A percentile compares a stretch with the other conserved stretches of the same genome.
Conservation (phyloP, 331 rosid genomes). For the Pyrus hybrid region DNA sequence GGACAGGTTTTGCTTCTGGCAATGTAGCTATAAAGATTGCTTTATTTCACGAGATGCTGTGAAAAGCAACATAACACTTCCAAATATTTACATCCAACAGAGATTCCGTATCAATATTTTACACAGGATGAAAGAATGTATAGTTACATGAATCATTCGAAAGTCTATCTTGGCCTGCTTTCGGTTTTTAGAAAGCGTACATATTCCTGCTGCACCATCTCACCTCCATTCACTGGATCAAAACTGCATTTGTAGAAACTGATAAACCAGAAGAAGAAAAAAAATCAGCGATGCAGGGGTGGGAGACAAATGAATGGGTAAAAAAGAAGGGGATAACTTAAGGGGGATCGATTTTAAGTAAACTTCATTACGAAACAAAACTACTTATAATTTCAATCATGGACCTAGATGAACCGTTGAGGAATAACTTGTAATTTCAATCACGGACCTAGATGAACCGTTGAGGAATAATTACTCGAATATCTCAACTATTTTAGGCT, state of each 20-base stretch:
- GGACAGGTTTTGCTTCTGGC: not conserved
- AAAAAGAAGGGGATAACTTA: too few relatives aligned
- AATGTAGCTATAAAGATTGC: not conserved
- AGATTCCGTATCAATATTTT: conserved; percentile 25
- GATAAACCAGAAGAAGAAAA: conserved; percentile 11
- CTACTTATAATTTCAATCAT: not conserved
- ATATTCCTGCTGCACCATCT: conserved; percentile 72
- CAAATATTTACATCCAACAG: conserved; percentile 16
- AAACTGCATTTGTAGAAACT: conserved; percentile 81
- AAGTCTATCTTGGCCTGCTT: conserved; percentile 23
- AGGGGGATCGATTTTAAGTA: not conserved
- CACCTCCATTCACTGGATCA: conserved; percentile 75
- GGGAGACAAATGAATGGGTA: not conserved
- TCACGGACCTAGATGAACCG: not conserved
- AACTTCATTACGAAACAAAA: not conserved
- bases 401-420: not conserved
- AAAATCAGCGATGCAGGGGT: not conserved
- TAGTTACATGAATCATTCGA: not conserved
- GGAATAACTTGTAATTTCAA: not conserved
- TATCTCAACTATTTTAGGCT: not conserved
- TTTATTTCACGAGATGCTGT: conserved; percentile 4
- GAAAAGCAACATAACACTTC: not conserved
- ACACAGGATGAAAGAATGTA: conserved; percentile 18
- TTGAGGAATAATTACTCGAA: not conserved
- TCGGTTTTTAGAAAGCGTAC: conserved; percentile 53